Conservation (phyloP, 2,329 filamentous ascomycete genomes). For the Cytospora chrysosperma region DNA sequence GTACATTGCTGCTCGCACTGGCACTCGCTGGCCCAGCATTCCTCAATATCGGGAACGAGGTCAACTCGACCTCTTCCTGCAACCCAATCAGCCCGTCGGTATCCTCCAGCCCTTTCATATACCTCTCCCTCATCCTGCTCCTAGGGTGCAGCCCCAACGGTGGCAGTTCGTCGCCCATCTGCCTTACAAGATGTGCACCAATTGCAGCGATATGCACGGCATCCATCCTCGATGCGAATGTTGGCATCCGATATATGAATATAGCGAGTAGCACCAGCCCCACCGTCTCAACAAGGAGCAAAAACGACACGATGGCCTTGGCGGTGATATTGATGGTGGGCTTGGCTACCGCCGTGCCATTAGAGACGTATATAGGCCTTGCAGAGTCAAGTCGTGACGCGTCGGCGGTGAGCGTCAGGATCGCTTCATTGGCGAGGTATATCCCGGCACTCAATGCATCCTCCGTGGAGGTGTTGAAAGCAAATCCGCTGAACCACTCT, state of each 20-base stretch:
- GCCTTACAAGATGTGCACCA: background rate
- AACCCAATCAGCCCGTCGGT: conserved; percentile 5
- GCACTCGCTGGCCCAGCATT: background rate
- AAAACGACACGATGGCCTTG: conserved; percentile 5
- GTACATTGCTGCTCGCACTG: background rate
- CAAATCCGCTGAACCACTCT: conserved; percentile 13
- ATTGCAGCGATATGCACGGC: conserved; percentile 6
- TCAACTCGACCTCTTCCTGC: conserved; percentile 12
- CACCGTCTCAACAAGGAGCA: background rate
- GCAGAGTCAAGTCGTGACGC: conserved; percentile 4
- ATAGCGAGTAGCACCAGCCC: background rate
- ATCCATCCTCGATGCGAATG: conserved; percentile 7
- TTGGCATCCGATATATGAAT: conserved; percentile 10
- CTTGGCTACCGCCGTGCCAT: background rate
- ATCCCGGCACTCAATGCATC: conserved; percentile 9
- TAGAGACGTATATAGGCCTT: conserved; percentile 5
- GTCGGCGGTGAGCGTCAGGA: conserved; percentile 3
- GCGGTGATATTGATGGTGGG: background rate
- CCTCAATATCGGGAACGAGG: background rate
- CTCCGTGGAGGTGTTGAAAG: conserved; percentile 7
- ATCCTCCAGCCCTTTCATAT: conserved; percentile 6
- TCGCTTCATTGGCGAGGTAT: conserved; percentile 11
- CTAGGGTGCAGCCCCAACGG: background rate
- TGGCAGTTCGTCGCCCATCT: background rate
- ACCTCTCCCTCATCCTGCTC: conserved; percentile 6